phyloP scores from a whole-genome alignment of 257 asterid genomes.

The Eustoma russellianum region DNA sequence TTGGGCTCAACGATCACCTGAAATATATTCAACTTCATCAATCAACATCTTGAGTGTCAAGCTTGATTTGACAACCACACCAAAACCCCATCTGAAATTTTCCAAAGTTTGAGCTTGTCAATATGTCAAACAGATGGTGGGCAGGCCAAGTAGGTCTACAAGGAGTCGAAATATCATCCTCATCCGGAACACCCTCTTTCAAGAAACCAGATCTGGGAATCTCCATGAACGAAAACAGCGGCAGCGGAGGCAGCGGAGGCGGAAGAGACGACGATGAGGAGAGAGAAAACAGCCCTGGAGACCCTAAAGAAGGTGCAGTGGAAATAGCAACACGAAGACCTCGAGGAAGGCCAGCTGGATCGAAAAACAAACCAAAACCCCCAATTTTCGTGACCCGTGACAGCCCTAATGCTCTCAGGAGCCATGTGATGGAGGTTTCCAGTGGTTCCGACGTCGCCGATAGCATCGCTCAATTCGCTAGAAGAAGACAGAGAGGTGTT shows the following conservation, averaged over 20 bases:
- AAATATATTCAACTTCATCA: no score
- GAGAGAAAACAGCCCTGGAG: conserved; percentile 35
- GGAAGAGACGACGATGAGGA: conserved; percentile 26
- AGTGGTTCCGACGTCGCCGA: conserved; percentile 56
- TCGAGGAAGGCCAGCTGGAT: conserved; percentile 56
- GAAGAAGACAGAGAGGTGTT: conserved; percentile 48
- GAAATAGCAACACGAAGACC: conserved; percentile 41
- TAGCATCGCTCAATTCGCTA: conserved; percentile 53
- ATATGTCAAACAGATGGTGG: conserved; percentile 65
- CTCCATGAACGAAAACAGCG: conserved; percentile 26
- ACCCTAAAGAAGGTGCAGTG: conserved; percentile 47
- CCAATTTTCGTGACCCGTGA: conserved; percentile 56
- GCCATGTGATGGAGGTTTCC: conserved; percentile 59
- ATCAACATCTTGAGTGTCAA: no score
- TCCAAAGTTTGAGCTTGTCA: not conserved
- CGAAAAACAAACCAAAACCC: conserved; percentile 55
- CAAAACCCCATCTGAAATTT: no score
- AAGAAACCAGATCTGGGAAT: conserved; percentile 51
- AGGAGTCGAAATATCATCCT: conserved; percentile 22
- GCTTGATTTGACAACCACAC: no score
- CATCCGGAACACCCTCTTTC: conserved; percentile 21
- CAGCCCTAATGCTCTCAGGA: conserved; percentile 60
- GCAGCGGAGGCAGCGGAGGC: conserved; percentile 12
- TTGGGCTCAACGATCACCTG: no score
- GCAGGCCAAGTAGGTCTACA: conserved; percentile 40